Base-by-base conservation (phyloP, 106 monocot genomes). In the Acorus gramineus region DNA sequence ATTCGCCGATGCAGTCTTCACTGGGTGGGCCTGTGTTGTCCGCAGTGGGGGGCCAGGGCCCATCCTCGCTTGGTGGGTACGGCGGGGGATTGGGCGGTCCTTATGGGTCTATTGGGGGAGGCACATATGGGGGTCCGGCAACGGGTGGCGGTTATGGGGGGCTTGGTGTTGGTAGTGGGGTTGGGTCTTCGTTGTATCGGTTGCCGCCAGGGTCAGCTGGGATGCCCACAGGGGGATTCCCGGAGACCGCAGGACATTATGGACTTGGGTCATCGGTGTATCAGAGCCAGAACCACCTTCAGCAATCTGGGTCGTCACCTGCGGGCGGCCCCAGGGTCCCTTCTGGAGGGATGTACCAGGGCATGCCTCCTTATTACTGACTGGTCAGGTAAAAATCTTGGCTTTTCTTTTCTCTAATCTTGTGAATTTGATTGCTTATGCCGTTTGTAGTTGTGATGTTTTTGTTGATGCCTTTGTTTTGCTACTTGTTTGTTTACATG, bases 281-380 rank as follows among this genome's bases (percentile, higher is more conserved):
- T 51, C 82, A 73, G 62, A 65, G 61, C 45, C 78, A 68, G 56
- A 63, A 71, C 46, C 65, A 73, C 58, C 28, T 28, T 28, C 65
- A 50, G 43, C 58, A 50, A 13, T 3, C 69, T 45, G 82, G 74
- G 11, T 82, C 81, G 5, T 77, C 82, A 13, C 76, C 82, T 28
- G 28, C 28, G 28, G 28, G 28, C 42, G 64, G 55, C 45, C 53
- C 58, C 11, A 68, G 86, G 60, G 63, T 77, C 47, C 77, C 76
- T 46, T 5, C 63, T 28, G 61, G 62, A 63, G 79, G 72, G 59
- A 55, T 79, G 61, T 83, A 80, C 53, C 82, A 76, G 7, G 82
- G 73, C 46, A 46, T 82, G 73, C 79, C 76, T 1, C 82, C 82
- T 45, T 77, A 80, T 52, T 86, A 80, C 28, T 28, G 28, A 28